A percentile compares a stretch with the other conserved stretches of the same genome.
phyloP scores from a whole-genome alignment of 805 yeast genomes.

The Metschnikowia continentalis region DNA sequence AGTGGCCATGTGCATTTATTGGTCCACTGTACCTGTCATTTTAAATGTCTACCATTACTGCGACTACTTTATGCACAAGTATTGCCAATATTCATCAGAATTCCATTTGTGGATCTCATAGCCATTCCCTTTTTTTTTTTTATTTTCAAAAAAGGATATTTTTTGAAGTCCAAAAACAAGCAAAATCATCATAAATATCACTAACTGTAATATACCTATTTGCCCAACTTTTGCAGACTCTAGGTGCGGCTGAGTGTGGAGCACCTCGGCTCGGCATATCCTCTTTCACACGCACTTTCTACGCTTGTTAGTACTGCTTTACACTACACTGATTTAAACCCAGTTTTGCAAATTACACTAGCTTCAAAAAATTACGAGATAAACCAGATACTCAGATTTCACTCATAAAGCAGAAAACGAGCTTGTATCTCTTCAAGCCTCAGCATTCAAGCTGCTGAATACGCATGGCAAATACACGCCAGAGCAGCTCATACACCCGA shows the following conservation, averaged over 20 bases:
- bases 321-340: not conserved
- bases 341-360: not conserved
- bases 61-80: too few species aligned
- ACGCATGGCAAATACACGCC: not conserved
- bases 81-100: too few species aligned
- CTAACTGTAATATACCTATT: not conserved
- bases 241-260: not conserved
- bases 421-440: too few species aligned
- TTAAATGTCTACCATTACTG: too few species aligned
- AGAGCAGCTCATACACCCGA: not conserved
- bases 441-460: not conserved
- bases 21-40: too few species aligned
- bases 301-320: not conserved
- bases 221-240: not conserved
- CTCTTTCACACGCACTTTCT: conserved; percentile 1
- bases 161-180: too few species aligned
- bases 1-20: too few species aligned
- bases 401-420: not conserved
- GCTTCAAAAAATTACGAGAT: too few species aligned
- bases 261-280: not conserved
- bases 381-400: not conserved
- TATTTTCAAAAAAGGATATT: too few species aligned
- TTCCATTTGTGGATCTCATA: too few species aligned
- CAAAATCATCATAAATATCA: not conserved
- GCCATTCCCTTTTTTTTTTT: too few species aligned